Evolutionary conservation across 2,329 filamentous ascomycete species (phyloP), one percentile per base, ranked within the genome.

Genomic region (Shiraia sp.): DNA sequence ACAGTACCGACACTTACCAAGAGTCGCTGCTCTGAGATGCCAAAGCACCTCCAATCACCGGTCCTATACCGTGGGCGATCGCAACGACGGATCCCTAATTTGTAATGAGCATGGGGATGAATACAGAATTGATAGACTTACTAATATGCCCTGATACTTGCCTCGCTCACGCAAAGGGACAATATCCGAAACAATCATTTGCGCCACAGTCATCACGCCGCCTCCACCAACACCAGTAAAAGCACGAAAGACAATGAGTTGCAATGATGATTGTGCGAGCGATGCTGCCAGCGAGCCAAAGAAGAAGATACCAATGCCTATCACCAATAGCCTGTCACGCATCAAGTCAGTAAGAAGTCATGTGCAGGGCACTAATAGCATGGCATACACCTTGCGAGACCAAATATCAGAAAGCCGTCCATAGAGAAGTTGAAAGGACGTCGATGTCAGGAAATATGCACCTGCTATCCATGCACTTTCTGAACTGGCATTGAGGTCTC

Each of bases 381-480:
- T 5, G 19, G 8, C 19, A 8, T 22, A 22, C 19, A 54, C 50
- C 31, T 57, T 59, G 36, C 55, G 53, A 27, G 81, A 81, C 45
- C 83, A 76, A 2, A 84, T 80, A 60, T 85, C 81, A 0, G 80
- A 83, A 2, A 84, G 58, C 3, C 81, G 75, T 9, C 82, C 82
- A 57, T 86, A 85, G 0, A 86, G 72, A 43, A 85, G 79, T 50
- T 83, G 82, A 48, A 85, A 86, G 23, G 80, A 78, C 0, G 83
- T 85, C 42, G 79, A 80, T 19, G 79, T 79, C 25, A 82, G 74
- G 29, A 82, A 67, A 9, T 75, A 75, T 2, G 77, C 75, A 1
- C 77, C 79, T 4, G 77, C 77, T 3, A 76, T 75, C 79, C 79
- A 81, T 0, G 77, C 72, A 37, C 83, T 83, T 4, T 77, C 76